Evolutionary conservation across 129 eudicot species (phyloP).

Genomic region (Artemisia annua): DNA sequence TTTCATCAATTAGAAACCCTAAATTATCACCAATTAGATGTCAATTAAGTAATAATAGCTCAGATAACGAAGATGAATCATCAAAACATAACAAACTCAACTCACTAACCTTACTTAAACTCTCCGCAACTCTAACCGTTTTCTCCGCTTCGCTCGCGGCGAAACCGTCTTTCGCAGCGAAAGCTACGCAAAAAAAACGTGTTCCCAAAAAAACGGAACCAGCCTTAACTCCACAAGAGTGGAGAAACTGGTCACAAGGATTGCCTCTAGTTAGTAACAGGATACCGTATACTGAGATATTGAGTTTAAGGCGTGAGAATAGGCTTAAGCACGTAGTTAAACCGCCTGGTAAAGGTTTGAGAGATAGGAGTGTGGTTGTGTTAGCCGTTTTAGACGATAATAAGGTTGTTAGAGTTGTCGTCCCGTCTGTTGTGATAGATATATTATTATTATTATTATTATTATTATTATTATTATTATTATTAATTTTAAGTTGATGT

Average conservation of each 20-base stretch:
- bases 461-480: no score
- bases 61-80: no score
- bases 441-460: no score
- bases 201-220: constrained; percentile 40
- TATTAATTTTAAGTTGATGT: no score
- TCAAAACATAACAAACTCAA: constrained; percentile 10
- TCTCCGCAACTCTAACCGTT: constrained; percentile 72
- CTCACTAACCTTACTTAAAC: constrained; percentile 37
- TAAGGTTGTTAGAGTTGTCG: constrained; percentile 77
- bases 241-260: constrained; percentile 63
- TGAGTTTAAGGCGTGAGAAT: constrained; percentile 58
- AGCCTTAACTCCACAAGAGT: constrained; percentile 54
- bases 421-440: constrained; percentile 64
- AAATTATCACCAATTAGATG: no score
- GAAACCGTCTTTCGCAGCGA: constrained; percentile 53
- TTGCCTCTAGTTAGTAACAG: constrained; percentile 63
- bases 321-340: constrained; percentile 68
- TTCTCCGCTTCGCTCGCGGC: constrained; percentile 68
- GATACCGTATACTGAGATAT: constrained; percentile 61
- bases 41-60: no score
- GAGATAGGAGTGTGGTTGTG: constrained; percentile 56
- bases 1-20: no score
- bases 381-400: constrained; percentile 81
- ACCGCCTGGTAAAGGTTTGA: constrained; percentile 49
- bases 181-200: constrained; percentile 60